Conservation (phyloP, 1,139 yeast genomes). For the Zygoascus hellenicus region DNA sequence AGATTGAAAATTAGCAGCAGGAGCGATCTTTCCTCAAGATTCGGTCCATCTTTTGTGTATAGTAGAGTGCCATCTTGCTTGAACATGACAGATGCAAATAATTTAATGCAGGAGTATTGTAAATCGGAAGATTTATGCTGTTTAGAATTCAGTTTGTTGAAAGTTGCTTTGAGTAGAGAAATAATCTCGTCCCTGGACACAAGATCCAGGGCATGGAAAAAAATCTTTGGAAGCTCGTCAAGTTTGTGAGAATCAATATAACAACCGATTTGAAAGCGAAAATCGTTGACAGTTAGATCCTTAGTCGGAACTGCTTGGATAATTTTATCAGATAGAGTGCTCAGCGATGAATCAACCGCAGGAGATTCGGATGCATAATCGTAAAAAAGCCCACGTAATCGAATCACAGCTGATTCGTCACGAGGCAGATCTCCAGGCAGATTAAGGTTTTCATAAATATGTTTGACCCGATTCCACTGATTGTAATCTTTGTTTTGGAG, state of each 20-base stretch:
- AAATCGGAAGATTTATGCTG: background rate
- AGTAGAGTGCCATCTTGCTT: constrained; percentile 7
- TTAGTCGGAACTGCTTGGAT: background rate
- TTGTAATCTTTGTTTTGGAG: background rate
- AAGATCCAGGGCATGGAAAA: constrained; percentile 1
- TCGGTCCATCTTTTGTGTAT: background rate
- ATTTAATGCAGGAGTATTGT: constrained; percentile 6
- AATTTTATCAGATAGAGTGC: background rate
- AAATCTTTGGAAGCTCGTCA: constrained; percentile 1
- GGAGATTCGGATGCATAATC: constrained; percentile 2
- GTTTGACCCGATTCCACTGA: background rate
- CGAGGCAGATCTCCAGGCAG: background rate
- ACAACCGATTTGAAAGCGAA: background rate
- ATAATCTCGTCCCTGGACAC: background rate
- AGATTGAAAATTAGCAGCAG: constrained; percentile 1
- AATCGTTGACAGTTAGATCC: background rate
- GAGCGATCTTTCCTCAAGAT: constrained; percentile 4
- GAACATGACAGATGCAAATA: constrained; percentile 9
- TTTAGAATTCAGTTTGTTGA: background rate
- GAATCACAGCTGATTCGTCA: background rate
- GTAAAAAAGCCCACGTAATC: background rate
- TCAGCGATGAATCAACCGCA: background rate
- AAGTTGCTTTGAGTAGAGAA: constrained; percentile 5
- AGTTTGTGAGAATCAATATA: background rate
- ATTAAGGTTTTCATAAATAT: background rate